Evolutionary conservation across 805 yeast genomes (phyloP), one percentile per base, ranked within the genome.

Genomic region (Kodamaea nitidulidarum): DNA sequence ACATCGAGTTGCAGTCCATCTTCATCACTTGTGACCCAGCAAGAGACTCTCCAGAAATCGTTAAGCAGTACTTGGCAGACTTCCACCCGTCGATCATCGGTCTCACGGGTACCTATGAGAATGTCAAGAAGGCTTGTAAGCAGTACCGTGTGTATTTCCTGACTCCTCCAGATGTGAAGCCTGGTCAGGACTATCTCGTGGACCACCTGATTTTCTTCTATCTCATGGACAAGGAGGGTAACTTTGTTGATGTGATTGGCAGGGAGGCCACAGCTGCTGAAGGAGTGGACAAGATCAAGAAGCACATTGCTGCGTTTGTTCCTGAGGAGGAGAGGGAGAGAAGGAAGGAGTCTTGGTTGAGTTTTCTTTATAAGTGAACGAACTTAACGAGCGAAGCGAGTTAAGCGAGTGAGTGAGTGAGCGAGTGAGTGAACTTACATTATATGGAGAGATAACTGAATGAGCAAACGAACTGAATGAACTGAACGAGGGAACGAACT

Each of bases 11-110:
- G 38, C 95, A 84, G 61, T 95, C 98, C 0, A 65, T 93, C 15
- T 93, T 93, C 61, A 83, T 93, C 47, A 91, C 98, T 3, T 93
- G 98, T 65, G 98, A 93, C 58, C 98, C 98, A 1, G 93, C 88
- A 3, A 78, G 98, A 57, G 98, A 93, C 60, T 62, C 86, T 0
- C 96, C 97, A 1, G 88, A 81, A 43, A 85, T 90, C 4, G 58
- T 93, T 40, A 84, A 83, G 56, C 83, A 80, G 49, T 93, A 93
- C 61, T 70, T 93, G 56, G 63, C 70, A 16, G 98, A 93, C 55
- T 93, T 93, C 77, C 96, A 93, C 56, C 87, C 90, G 2, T 80
- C 78, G 31, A 85, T 93, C 37, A 70, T 88, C 41, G 98, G 98
- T 0, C 74, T 93, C 45, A 93, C 98, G 0, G 98, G 98, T 30